Conservation (phyloP, 257 asterid genomes). For the Solanum commersonii region DNA sequence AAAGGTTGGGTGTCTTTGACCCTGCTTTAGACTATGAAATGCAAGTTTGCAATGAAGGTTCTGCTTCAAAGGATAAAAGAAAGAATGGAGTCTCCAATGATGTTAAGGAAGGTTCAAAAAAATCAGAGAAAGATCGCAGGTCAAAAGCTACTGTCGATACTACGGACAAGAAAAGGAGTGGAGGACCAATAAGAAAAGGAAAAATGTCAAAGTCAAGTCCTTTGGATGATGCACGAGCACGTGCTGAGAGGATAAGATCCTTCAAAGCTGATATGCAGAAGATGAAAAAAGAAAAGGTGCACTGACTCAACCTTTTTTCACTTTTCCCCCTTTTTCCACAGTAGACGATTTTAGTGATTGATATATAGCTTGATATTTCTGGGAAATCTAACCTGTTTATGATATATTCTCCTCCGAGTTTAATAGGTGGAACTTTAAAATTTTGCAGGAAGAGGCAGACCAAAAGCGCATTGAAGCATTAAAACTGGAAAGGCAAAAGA, state of each 20-base stretch:
- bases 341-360: not conserved
- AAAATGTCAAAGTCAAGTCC: conserved; percentile 63
- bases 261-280: conserved; percentile 87
- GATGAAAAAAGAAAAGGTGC: conserved; percentile 86
- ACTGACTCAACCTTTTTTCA: not conserved
- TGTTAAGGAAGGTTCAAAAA: conserved; percentile 34
- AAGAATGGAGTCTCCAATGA: conserved; percentile 21
- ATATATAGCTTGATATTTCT: not conserved
- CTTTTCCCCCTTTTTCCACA: not conserved
- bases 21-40: conserved; percentile 71
- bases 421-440: not conserved
- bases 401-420: not conserved
- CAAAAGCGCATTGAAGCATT: conserved; percentile 65
- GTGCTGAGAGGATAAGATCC: conserved; percentile 87
- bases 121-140: conserved; percentile 48
- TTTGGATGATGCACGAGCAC: conserved; percentile 84
- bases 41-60: conserved; percentile 49
- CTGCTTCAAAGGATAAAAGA: conserved; percentile 25
- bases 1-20: conserved; percentile 43
- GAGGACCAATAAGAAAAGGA: conserved; percentile 70
- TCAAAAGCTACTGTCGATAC: conserved; percentile 39
- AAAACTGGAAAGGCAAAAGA: conserved; percentile 72
- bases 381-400: not conserved
- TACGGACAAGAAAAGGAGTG: conserved; percentile 49
- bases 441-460: conserved; percentile 70